A percentile compares a stretch with the other conserved stretches of the same genome.
Evolutionary conservation across 2,329 filamentous ascomycete genomes (phyloP).

Genomic region (Dryadomyces quercus-mongolicae): DNA sequence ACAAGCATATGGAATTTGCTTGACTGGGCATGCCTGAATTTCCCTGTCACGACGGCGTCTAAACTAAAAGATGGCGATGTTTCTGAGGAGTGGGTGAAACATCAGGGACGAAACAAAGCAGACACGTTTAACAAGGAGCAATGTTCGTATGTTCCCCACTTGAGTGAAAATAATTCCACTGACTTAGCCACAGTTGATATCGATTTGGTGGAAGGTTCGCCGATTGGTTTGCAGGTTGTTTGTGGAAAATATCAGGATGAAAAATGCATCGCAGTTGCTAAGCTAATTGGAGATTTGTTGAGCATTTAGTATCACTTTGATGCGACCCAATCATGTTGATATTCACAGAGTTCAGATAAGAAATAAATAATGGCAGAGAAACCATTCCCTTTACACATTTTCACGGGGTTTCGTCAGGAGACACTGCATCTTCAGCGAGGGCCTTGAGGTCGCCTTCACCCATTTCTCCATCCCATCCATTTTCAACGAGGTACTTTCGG

Average conservation of each 20-base stretch:
- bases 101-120: neutral
- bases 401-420: too few species aligned
- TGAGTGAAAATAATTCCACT: neutral
- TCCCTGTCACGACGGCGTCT: neutral
- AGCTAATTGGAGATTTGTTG: neutral
- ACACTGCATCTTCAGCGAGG: neutral
- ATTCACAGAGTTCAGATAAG: too few species aligned
- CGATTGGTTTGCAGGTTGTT: neutral
- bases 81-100: neutral
- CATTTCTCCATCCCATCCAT: slow-evolving; percentile 12
- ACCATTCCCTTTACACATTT: too few species aligned
- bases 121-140: neutral
- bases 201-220: neutral
- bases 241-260: neutral
- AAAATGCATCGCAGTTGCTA: neutral
- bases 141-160: neutral
- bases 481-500: slow-evolving; percentile 5
- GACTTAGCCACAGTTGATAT: neutral
- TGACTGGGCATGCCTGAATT: neutral
- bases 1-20: neutral
- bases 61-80: neutral
- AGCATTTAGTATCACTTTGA: too few species aligned
- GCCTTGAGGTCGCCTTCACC: slow-evolving; percentile 9
- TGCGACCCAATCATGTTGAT: too few species aligned
- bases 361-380: too few species aligned